Evolutionary conservation across 1,284 basidiomycete genomes (phyloP).

Genomic region (Leccinum pachyderme): DNA sequence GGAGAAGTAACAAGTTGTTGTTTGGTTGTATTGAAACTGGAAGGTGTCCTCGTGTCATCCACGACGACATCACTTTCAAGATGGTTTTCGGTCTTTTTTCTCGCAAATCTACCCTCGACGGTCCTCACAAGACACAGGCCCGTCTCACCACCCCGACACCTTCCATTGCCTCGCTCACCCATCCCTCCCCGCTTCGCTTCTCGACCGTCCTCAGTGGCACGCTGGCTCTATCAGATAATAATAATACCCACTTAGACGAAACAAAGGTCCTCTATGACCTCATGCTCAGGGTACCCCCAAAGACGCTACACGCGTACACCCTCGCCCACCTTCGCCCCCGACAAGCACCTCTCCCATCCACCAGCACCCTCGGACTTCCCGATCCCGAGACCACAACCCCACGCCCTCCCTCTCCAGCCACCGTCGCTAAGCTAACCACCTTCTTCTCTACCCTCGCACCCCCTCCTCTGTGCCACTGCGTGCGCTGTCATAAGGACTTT

Average conservation of each 20-base stretch:
- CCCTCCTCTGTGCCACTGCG: constrained; percentile 67
- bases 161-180: constrained; percentile 37
- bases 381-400: constrained; percentile 6
- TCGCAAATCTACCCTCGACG: constrained; percentile 35
- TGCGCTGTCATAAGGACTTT: constrained; percentile 66
- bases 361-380: background rate
- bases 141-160: constrained; percentile 56
- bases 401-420: constrained; percentile 30
- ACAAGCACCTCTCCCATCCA: constrained; percentile 14
- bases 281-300: constrained; percentile 60
- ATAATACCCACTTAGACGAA: constrained; percentile 9
- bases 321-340: constrained; percentile 45
- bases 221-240: constrained; percentile 18
- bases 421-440: constrained; percentile 42
- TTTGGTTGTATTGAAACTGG: constrained; percentile 29
- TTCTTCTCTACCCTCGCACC: constrained; percentile 62
- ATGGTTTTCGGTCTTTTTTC: constrained; percentile 56
- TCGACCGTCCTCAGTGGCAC: constrained; percentile 22
- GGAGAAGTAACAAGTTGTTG: constrained; percentile 2
- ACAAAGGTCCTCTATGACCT: constrained; percentile 45
- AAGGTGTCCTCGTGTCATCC: constrained; percentile 5
- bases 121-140: constrained; percentile 9
- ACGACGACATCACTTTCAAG: no score
- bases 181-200: constrained; percentile 32
- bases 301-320: constrained; percentile 62